phyloP scores from a whole-genome alignment of 305 asterid species.

The Fraxinus floribunda region DNA sequence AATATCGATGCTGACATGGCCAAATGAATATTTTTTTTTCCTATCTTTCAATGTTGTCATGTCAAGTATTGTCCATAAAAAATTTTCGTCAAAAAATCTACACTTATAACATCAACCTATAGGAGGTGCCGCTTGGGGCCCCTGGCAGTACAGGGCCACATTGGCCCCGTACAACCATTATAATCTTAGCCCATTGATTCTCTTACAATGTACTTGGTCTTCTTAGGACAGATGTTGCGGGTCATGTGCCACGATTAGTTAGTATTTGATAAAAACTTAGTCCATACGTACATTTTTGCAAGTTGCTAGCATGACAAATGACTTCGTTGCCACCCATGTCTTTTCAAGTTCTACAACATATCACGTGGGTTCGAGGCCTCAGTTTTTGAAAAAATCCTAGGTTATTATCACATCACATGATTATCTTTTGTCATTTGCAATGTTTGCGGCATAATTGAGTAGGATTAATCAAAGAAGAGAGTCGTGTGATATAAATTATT shows the following conservation, averaged over 20 bases:
- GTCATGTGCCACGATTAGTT: neutral
- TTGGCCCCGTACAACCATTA: too few species aligned
- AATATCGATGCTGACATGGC: too few species aligned
- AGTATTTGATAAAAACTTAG: neutral
- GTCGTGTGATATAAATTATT: neutral
- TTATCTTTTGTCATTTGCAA: neutral
- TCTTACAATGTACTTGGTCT: neutral
- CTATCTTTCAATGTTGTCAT: too few species aligned
- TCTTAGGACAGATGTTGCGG: neutral
- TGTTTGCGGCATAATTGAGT: neutral
- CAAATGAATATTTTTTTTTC: too few species aligned
- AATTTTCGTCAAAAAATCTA: too few species aligned
- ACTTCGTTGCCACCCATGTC: neutral
- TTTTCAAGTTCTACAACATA: neutral
- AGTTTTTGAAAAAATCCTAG: too few species aligned
- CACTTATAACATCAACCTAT: too few species aligned
- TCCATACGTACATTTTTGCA: neutral
- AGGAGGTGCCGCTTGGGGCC: too few species aligned
- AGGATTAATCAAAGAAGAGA: neutral
- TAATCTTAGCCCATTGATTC: neutral
- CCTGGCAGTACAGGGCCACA: too few species aligned
- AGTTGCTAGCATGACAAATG: neutral
- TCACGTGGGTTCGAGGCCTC: neutral
- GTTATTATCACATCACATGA: neutral
- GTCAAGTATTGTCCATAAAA: too few species aligned